Evolutionary conservation across 148 eudicot genomes (phyloP).

Genomic region (Spergularia bocconei): DNA sequence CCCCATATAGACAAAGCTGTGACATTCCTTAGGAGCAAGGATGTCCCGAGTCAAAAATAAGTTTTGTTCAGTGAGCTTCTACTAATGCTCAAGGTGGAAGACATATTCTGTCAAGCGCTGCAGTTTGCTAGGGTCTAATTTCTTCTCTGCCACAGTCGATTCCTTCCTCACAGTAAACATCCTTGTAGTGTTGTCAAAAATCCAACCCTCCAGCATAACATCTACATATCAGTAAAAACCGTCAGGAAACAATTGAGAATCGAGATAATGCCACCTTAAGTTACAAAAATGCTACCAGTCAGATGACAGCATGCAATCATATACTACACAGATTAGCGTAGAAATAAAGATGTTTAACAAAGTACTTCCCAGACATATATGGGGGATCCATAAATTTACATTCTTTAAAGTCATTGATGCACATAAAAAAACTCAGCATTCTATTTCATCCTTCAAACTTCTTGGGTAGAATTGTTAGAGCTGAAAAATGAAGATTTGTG

Average conservation of each 20-base stretch:
- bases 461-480: neutral
- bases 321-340: neutral
- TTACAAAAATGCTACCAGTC: neutral
- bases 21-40: neutral
- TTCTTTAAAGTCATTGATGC: no score
- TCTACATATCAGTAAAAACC: constrained; percentile 37
- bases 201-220: constrained; percentile 78
- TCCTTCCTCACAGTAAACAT: constrained; percentile 82
- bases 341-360: neutral
- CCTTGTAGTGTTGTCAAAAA: constrained; percentile 46
- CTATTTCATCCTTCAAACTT: no score
- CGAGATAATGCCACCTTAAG: neutral
- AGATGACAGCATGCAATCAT: neutral
- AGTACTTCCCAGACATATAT: neutral
- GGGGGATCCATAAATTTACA: neutral
- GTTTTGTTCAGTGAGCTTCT: constrained; percentile 1
- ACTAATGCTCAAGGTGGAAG: constrained; percentile 88
- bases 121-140: constrained; percentile 74
- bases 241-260: constrained; percentile 7
- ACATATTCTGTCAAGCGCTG: constrained; percentile 93
- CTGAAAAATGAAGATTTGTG: neutral
- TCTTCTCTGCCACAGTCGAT: constrained; percentile 56
- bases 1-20: neutral
- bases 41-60: neutral
- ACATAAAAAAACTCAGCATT: no score